Conservation (phyloP, 2,329 filamentous ascomycete genomes). For the Alternaria brassicicola region DNA sequence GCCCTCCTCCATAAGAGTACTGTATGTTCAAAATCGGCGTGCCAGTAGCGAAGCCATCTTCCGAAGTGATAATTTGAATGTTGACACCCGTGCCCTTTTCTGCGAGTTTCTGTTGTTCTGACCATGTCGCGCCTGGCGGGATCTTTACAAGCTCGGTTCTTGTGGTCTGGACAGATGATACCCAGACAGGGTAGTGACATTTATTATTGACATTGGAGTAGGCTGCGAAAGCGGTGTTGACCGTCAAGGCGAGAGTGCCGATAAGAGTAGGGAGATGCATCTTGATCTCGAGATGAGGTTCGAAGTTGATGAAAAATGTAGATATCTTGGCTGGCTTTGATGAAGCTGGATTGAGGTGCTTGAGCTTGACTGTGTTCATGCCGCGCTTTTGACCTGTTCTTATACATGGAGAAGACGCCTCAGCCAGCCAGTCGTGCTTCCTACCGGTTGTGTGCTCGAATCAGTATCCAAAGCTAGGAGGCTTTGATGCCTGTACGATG, state of each 20-base stretch:
- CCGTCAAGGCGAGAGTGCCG: constrained; percentile 19
- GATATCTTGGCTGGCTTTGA: background rate
- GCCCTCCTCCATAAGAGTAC: constrained; percentile 27
- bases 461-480: background rate
- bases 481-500: constrained; percentile 20
- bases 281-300: background rate
- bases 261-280: constrained; percentile 29
- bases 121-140: constrained; percentile 5
- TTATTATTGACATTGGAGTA: constrained; percentile 32
- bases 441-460: constrained; percentile 1
- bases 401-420: constrained; percentile 12
- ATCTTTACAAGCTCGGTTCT: constrained; percentile 9
- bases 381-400: constrained; percentile 5
- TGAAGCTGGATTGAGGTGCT: background rate
- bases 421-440: background rate
- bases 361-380: background rate
- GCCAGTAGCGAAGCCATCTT: constrained; percentile 18
- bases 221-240: constrained; percentile 20
- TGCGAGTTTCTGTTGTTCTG: constrained; percentile 23
- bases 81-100: constrained; percentile 23
- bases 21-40: constrained; percentile 28
- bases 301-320: background rate
- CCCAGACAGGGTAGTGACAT: constrained; percentile 30
- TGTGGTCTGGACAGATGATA: constrained; percentile 24
- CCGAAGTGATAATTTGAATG: constrained; percentile 29